phyloP scores from a whole-genome alignment of 2,329 filamentous ascomycete genomes.

The Fusarium acutatum region DNA sequence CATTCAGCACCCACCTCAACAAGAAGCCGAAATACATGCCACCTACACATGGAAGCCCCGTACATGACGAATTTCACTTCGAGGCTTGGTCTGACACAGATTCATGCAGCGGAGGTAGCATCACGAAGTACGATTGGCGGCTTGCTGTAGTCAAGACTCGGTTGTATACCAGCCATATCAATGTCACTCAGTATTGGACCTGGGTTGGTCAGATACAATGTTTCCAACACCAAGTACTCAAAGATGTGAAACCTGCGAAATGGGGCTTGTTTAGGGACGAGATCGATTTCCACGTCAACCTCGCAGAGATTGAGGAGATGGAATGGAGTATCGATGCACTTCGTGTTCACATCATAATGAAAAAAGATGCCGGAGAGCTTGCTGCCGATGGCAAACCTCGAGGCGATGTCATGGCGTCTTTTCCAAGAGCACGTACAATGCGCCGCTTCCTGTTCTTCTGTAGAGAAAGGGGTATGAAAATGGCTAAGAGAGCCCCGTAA shows the following conservation, averaged over 20 bases:
- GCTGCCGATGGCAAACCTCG: conserved; percentile 47
- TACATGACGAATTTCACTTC: conserved; percentile 52
- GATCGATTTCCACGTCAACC: conserved; percentile 59
- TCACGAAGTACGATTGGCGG: conserved; percentile 60
- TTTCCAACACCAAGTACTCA: conserved; percentile 65
- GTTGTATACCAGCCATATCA: conserved; percentile 54
- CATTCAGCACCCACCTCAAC: conserved; percentile 29
- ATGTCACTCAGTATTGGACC: conserved; percentile 65
- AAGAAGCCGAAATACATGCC: conserved; percentile 41
- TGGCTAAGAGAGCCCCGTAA: conserved; percentile 54
- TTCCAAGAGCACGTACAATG: conserved; percentile 63
- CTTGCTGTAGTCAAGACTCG: conserved; percentile 62
- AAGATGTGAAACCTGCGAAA: conserved; percentile 51
- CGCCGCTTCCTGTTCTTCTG: conserved; percentile 60
- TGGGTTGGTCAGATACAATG: conserved; percentile 52
- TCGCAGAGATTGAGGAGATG: conserved; percentile 58
- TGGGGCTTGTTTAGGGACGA: conserved; percentile 62
- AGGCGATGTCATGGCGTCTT: conserved; percentile 60
- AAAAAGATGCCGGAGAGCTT: conserved; percentile 38
- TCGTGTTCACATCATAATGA: conserved; percentile 54
- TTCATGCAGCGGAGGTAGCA: conserved; percentile 56
- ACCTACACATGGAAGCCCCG: conserved; percentile 4
- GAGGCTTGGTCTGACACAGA: conserved; percentile 62
- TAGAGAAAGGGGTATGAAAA: conserved; percentile 52
- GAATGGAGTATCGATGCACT: conserved; percentile 53